phyloP scores from a whole-genome alignment of 2,329 filamentous ascomycete genomes.

The Geosmithia morbida region DNA sequence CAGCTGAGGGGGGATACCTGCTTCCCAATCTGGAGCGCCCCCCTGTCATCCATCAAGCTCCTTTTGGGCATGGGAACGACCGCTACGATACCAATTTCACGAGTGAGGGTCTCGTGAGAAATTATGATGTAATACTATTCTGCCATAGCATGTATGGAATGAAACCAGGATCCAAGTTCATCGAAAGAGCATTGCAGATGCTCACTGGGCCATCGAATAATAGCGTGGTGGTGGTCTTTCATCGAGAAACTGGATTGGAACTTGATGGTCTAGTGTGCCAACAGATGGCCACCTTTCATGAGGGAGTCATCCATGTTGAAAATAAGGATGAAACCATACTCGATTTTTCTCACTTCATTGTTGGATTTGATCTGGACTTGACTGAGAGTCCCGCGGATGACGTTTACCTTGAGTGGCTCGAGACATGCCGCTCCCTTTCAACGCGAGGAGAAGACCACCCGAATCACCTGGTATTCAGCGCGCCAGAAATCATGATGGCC shows the following conservation, averaged over 20 bases:
- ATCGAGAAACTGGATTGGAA: constrained; percentile 29
- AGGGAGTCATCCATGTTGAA: constrained; percentile 24
- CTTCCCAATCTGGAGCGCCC: constrained; percentile 25
- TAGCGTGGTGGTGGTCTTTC: constrained; percentile 38
- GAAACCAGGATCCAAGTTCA: constrained; percentile 26
- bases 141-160: constrained; percentile 53
- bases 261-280: constrained; percentile 33
- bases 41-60: constrained; percentile 19
- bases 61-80: constrained; percentile 19
- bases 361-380: constrained; percentile 25
- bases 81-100: constrained; percentile 2
- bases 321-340: constrained; percentile 31
- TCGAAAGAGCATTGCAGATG: constrained; percentile 31
- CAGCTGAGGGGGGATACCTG: constrained; percentile 12
- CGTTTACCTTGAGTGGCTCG: constrained; percentile 28
- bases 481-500: constrained; percentile 32
- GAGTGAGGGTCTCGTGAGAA: constrained; percentile 10
- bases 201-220: constrained; percentile 22
- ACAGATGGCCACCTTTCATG: constrained; percentile 28
- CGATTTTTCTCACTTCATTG: constrained; percentile 35
- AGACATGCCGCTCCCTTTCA: neutral
- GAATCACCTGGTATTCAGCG: constrained; percentile 27
- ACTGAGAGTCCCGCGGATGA: constrained; percentile 3
- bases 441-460: constrained; percentile 4
- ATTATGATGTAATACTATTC: constrained; percentile 42